phyloP scores from a whole-genome alignment of 2,329 filamentous ascomycete species.

The Seiridium unicorne region DNA sequence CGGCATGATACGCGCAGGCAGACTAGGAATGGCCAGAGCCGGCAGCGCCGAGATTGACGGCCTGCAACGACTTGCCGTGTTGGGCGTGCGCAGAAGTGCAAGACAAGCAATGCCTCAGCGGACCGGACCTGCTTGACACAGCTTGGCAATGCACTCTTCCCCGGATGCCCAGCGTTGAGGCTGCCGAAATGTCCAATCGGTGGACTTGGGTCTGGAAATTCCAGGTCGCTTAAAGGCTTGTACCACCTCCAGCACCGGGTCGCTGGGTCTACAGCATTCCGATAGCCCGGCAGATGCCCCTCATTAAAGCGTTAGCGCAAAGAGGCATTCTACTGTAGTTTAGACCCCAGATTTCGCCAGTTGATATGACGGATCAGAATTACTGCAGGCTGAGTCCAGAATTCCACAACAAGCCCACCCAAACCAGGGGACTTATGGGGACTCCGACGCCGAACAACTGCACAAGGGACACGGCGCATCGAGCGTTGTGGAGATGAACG shows the following conservation, averaged over 20 bases:
- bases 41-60: too few species aligned
- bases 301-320: neutral
- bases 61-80: too few species aligned
- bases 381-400: neutral
- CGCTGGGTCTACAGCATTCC: too few species aligned
- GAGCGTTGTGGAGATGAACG: neutral
- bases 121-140: neutral
- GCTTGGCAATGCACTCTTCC: neutral
- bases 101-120: neutral
- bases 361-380: slow-evolving; percentile 3
- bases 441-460: neutral
- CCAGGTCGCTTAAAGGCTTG: neutral
- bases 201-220: neutral
- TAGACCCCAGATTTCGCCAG: slow-evolving; percentile 1
- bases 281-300: neutral
- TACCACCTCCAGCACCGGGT: neutral
- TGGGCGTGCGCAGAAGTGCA: neutral
- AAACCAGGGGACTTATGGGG: slow-evolving; percentile 1
- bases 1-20: too few species aligned
- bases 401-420: neutral
- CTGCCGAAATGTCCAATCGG: neutral
- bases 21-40: too few species aligned
- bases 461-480: neutral
- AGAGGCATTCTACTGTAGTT: neutral
- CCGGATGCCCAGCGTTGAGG: neutral